Evolutionary conservation across 495 filamentous ascomycete genomes (phyloP).

Genomic region (Tuber brumale): DNA sequence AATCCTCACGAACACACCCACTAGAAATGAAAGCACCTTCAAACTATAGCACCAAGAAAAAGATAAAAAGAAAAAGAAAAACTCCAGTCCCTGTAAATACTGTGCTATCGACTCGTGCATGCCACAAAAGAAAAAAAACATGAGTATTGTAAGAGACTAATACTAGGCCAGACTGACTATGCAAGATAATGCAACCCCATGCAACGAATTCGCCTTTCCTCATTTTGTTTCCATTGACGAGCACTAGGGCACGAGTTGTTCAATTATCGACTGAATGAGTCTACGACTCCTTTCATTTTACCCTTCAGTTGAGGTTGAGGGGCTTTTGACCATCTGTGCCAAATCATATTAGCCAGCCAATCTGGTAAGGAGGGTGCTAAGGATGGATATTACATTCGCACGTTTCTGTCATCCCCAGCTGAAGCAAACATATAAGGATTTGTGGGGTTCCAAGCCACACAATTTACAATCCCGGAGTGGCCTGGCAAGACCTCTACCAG

Average conservation of each 20-base stretch:
- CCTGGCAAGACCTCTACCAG: slow-evolving; percentile 70
- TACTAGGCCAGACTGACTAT: slow-evolving; percentile 1
- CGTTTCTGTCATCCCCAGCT: slow-evolving; percentile 76
- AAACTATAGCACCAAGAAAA: not conserved
- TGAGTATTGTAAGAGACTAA: slow-evolving; percentile 1
- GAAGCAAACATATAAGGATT: slow-evolving; percentile 83
- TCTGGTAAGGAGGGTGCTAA: not conserved
- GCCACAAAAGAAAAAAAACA: slow-evolving; percentile 5
- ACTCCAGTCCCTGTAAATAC: slow-evolving; percentile 7
- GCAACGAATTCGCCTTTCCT: not conserved
- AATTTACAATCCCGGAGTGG: slow-evolving; percentile 76
- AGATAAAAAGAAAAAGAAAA: not conserved
- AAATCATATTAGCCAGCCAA: slow-evolving; percentile 10
- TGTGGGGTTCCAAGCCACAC: slow-evolving; percentile 83
- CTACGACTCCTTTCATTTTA: slow-evolving; percentile 39
- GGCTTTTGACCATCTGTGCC: slow-evolving; percentile 40
- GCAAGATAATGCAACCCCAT: slow-evolving; percentile 6
- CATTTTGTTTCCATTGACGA: not conserved
- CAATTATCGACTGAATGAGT: slow-evolving; percentile 28
- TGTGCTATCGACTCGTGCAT: slow-evolving; percentile 6
- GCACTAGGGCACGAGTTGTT: slow-evolving; percentile 7
- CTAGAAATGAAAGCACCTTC: not conserved
- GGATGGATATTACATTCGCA: slow-evolving; percentile 66
- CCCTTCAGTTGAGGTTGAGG: slow-evolving; percentile 37
- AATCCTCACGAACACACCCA: not conserved